Evolutionary conservation across 805 yeast genomes (phyloP), one percentile per base, ranked within the genome.

Genomic region (Cyberlindnera maritima): DNA sequence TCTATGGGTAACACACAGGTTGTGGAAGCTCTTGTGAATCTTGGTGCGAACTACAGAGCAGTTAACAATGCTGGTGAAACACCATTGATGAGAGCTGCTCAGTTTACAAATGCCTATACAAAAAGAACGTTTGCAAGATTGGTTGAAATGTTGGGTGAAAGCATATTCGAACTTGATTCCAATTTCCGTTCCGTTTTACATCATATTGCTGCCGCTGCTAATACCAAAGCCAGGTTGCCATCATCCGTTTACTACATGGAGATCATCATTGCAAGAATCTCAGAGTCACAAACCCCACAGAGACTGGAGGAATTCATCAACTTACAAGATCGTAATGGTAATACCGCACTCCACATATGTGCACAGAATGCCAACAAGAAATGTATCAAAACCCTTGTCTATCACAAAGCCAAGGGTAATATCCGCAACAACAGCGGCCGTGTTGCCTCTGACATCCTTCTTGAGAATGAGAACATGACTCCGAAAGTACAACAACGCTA

Each of bases 51-150:
- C 66, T 76, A 79, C 46, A 66, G 74, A 39, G 72, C 74, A 3
- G 66, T 77, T 14, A 86, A 86, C 58, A 75, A 81, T 49, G 75
- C 76, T 38, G 97, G 97, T 0, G 88, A 91, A 61, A 91, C 90
- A 19, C 95, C 98, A 4, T 70, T 94, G 33, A 85, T 92, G 67
- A 80, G 96, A 57, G 74, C 94, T 20, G 86, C 92, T 2, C 73
- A 83, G 56, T 94, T 90, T 69, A 91, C 96, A 42, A 94, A 94
- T 67, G 85, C 96, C 46, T 90, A 77, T 63, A 85, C 88, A 28
- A 74, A 86, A 53, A 77, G 90, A 51, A 80, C 92, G 14, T 92
- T 94, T 60, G 85, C 94, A 4, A 78, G 76, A 53, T 77, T 92
- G 2, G 77, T 89, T 41, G 94, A 88, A 44, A 69, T 90, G 39